Conservation (phyloP, 345 rosid genomes). For the Moricandia moricandioides region DNA sequence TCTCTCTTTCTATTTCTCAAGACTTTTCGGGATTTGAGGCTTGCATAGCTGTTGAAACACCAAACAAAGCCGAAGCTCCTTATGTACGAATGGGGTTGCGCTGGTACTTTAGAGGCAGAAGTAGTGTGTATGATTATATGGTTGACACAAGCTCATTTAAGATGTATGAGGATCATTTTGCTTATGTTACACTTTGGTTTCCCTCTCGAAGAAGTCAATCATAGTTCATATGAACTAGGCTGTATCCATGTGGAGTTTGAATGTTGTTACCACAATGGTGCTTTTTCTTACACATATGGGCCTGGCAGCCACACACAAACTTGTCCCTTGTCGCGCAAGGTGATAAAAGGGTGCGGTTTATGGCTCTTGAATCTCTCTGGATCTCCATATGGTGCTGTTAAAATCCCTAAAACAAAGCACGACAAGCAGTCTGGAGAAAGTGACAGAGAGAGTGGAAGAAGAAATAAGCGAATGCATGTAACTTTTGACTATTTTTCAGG, state of each 20-base stretch:
- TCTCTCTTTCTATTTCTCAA: not conserved
- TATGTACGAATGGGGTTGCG: not conserved
- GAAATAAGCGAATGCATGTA: slow-evolving; percentile 2
- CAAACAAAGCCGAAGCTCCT: not conserved
- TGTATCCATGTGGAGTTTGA: not conserved
- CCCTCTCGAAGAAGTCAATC: not conserved
- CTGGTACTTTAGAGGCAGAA: not conserved
- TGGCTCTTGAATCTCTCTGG: not conserved
- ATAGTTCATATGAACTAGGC: not conserved
- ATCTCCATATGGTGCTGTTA: no score
- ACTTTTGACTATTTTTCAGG: not conserved
- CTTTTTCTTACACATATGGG: not conserved
- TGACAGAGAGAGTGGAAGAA: not conserved
- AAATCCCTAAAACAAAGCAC: not conserved
- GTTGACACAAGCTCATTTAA: not conserved
- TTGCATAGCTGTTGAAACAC: not conserved
- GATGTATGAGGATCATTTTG: not conserved
- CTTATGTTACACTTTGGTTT: not conserved
- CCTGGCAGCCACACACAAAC: not conserved
- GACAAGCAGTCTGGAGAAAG: not conserved
- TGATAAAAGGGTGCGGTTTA: slow-evolving; percentile 5
- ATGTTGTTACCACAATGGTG: not conserved
- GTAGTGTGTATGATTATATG: not conserved
- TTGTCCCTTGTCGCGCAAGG: not conserved
- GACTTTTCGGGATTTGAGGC: not conserved